These are phyloP conservation scores for Saccharomyces hybrid DNA, from an alignment of 1,139 yeast species.

Conservation along the genomic window DNA sequence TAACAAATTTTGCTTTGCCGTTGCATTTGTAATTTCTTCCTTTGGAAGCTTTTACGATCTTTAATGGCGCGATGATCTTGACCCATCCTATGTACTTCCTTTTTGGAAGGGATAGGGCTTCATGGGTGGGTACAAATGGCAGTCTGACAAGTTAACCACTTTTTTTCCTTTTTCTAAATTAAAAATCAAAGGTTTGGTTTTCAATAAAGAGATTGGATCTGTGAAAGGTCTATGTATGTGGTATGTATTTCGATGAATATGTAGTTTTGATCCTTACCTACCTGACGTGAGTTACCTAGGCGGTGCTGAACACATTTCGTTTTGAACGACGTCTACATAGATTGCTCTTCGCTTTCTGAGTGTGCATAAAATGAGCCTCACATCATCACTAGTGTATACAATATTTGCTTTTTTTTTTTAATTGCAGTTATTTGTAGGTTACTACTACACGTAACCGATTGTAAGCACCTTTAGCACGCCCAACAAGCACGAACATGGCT, in stretches of 20 bases:
- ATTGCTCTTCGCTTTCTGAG: no score
- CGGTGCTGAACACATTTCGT: no score
- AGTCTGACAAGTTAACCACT: constrained; percentile 84
- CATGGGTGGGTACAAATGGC: constrained; percentile 97
- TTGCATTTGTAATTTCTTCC: constrained; percentile 27
- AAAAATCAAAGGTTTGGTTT: constrained; percentile 19
- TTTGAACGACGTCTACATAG: no score
- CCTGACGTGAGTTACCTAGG: no score
- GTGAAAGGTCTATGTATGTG: not conserved
- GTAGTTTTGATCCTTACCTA: not conserved
- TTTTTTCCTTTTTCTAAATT: constrained; percentile 17
- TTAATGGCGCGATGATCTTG: constrained; percentile 99
- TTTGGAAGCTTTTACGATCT: constrained; percentile 32
- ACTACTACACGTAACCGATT: no score
- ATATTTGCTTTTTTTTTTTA: no score
- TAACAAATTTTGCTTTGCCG: constrained; percentile 33
- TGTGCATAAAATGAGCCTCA: no score
- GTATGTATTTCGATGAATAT: not conserved
- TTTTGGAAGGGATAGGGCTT: constrained; percentile 48
- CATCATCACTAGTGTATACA: no score
- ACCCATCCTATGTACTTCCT: constrained; percentile 79
- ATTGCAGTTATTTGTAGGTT: no score
- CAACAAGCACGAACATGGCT: not conserved
- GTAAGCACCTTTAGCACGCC: not conserved
- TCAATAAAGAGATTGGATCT: constrained; percentile 8